Evolutionary conservation across 1,139 yeast species (phyloP).

Genomic region (Hyphopichia wangnamkhiaoensis): DNA sequence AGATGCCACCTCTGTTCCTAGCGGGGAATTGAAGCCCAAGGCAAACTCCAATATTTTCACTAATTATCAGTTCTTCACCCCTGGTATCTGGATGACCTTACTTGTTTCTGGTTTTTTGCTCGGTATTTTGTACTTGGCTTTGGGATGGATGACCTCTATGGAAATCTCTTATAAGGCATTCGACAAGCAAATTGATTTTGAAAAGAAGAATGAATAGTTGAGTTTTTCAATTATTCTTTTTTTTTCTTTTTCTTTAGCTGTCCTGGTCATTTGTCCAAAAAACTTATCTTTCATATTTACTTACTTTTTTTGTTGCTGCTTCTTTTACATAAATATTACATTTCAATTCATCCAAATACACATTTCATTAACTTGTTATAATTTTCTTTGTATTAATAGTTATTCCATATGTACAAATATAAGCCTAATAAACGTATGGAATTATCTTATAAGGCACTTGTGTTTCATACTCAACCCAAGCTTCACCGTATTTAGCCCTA

Average conservation of each 20-base stretch:
- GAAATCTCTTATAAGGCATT: constrained; percentile 73
- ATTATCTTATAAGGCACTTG: constrained; percentile 86
- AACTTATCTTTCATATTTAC: too few species aligned
- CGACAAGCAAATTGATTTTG: constrained; percentile 64
- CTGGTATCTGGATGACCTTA: constrained; percentile 69
- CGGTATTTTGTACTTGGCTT: constrained; percentile 52
- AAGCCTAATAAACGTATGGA: constrained; percentile 72
- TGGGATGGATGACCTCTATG: constrained; percentile 60
- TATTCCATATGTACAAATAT: background rate
- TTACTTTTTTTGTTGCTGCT: too few species aligned
- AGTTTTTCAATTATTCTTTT: too few species aligned
- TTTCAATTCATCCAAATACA: background rate
- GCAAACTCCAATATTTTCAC: constrained; percentile 32
- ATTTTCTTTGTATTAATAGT: background rate
- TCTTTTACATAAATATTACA: too few species aligned
- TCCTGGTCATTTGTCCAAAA: too few species aligned
- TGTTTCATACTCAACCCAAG: constrained; percentile 80
- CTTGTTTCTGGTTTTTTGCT: constrained; percentile 58
- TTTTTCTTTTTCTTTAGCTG: too few species aligned
- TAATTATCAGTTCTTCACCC: constrained; percentile 44
- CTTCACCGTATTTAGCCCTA: constrained; percentile 75
- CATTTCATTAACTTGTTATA: too few species aligned
- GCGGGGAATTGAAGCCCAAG: too few species aligned
- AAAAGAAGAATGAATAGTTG: constrained; percentile 65
- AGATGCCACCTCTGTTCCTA: constrained; percentile 8